Conservation (phyloP, 2,329 filamentous ascomycete genomes). For the Onygenales sp. region DNA sequence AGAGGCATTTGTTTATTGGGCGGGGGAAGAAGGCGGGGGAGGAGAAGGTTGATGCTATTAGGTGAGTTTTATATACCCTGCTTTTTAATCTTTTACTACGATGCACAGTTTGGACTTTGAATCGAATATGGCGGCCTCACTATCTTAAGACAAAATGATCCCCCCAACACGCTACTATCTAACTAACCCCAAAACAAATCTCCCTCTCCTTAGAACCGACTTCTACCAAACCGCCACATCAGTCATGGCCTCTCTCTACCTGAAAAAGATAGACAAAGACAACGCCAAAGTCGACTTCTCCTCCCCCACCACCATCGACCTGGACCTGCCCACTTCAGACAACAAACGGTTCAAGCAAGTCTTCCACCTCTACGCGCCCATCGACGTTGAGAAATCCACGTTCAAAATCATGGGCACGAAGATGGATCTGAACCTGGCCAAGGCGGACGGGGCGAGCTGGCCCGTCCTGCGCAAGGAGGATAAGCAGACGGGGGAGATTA, state of each 20-base stretch:
- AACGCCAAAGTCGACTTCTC: constrained; percentile 63
- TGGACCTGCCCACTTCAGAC: constrained; percentile 82
- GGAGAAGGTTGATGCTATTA: constrained; percentile 68
- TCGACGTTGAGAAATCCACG: constrained; percentile 64
- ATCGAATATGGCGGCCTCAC: constrained; percentile 1
- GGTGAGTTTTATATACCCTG: constrained; percentile 41
- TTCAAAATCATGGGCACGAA: constrained; percentile 84
- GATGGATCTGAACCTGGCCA: constrained; percentile 66
- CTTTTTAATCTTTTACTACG: background rate
- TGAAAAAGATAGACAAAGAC: constrained; percentile 92
- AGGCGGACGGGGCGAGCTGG: constrained; percentile 72
- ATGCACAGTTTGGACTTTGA: background rate
- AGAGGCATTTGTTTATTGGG: constrained; percentile 73
- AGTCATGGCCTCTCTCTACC: constrained; percentile 84
- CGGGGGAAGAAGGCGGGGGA: constrained; percentile 58
- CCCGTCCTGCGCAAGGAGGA: constrained; percentile 76
- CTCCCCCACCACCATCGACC: constrained; percentile 48
- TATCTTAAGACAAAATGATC: background rate
- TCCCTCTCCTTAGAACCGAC: constrained; percentile 52
- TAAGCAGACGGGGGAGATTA: constrained; percentile 62
- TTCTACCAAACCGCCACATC: constrained; percentile 86
- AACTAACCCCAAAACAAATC: background rate
- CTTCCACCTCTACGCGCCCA: constrained; percentile 65
- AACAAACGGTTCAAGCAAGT: constrained; percentile 69
- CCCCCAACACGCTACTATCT: background rate